Evolutionary conservation across 2,329 filamentous ascomycete species (phyloP).

Genomic region (Claviceps fusiformis): DNA sequence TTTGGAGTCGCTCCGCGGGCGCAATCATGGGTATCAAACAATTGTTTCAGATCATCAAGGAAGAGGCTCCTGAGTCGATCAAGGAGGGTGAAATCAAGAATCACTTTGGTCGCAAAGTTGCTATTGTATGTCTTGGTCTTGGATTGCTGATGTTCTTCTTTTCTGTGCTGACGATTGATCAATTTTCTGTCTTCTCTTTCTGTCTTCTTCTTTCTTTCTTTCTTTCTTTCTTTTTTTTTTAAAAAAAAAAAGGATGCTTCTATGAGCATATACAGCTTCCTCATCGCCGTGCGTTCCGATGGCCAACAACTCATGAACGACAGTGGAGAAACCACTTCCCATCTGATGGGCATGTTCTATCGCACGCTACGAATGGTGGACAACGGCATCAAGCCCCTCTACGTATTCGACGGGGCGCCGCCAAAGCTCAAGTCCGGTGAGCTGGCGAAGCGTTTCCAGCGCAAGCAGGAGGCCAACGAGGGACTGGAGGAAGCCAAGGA

Average conservation of each 20-base stretch:
- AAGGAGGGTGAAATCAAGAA: constrained; percentile 98
- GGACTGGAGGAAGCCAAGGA: constrained; percentile 91
- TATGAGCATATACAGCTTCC: constrained; percentile 98
- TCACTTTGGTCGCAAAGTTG: constrained; percentile 95
- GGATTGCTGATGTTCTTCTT: background rate
- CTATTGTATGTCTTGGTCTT: constrained; percentile 55
- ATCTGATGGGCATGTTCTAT: constrained; percentile 99
- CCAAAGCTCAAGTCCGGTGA: constrained; percentile 97
- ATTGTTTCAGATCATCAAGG: constrained; percentile 69
- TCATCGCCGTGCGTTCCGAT: constrained; percentile 92
- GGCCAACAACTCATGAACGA: constrained; percentile 95
- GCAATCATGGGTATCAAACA: constrained; percentile 53
- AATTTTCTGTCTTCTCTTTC: too few relatives aligned
- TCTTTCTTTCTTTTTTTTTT: background rate
- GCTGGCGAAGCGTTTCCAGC: constrained; percentile 87
- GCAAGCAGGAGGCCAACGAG: constrained; percentile 85
- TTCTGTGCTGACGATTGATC: too few relatives aligned
- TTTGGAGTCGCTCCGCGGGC: background rate
- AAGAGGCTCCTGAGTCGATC: constrained; percentile 88
- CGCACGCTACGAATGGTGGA: constrained; percentile 95
- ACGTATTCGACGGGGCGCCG: constrained; percentile 93
- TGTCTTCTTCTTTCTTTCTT: too few relatives aligned
- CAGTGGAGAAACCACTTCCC: constrained; percentile 89
- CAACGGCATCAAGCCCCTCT: constrained; percentile 96
- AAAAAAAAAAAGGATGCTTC: constrained; percentile 36